Conservation (phyloP, 257 asterid species). For the Anisodus acutangulus region DNA sequence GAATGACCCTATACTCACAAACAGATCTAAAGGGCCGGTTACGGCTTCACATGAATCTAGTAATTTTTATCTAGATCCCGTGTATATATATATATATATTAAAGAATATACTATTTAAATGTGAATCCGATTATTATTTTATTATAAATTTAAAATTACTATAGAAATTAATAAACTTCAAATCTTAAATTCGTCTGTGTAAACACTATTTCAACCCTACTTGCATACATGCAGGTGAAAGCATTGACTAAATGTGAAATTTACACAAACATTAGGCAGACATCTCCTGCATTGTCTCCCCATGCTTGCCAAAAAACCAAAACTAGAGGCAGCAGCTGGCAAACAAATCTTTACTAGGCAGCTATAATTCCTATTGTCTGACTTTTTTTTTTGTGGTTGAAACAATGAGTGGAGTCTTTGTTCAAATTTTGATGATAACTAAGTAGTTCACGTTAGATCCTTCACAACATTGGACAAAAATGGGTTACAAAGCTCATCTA, state of each 20-base stretch:
- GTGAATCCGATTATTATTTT: not conserved
- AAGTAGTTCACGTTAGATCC: not conserved
- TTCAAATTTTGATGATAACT: not conserved
- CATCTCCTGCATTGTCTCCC: not conserved
- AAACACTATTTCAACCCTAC: not conserved
- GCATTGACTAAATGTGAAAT: not conserved
- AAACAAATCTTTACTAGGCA: not conserved
- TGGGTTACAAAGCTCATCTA: not conserved
- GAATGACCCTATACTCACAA: not conserved
- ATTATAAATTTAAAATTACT: not conserved
- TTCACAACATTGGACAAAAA: not conserved
- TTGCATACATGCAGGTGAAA: not conserved
- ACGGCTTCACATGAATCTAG: not conserved
- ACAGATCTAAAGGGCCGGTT: not conserved
- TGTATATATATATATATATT: not conserved
- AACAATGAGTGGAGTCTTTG: not conserved
- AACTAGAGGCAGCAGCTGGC: slow-evolving; percentile 9
- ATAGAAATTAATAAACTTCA: not conserved
- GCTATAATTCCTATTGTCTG: not conserved
- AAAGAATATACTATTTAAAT: not conserved
- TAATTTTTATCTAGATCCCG: no score
- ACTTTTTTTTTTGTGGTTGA: no score
- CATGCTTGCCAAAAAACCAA: slow-evolving; percentile 1
- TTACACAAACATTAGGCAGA: slow-evolving; percentile 13
- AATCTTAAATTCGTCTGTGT: not conserved